Base-by-base conservation (phyloP, 768 basidiomycete species). In the Auricularia sp. region DNA sequence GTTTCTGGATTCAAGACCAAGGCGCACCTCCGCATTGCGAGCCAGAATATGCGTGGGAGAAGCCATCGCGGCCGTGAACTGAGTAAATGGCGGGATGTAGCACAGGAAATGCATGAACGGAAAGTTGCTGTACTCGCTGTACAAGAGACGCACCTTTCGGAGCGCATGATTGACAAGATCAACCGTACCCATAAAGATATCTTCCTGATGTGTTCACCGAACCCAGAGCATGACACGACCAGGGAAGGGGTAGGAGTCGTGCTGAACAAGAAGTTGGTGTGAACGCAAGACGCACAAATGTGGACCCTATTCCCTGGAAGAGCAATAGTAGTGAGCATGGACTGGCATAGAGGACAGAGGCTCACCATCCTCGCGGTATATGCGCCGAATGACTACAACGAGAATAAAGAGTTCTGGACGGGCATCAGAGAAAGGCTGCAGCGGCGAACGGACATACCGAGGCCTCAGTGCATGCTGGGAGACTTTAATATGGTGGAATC, bases 381-480 rank as follows among this genome's bases (percentile, higher is more conserved):
- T 21, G 53, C 53, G 6, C 53, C 53, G 7, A 54, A 16, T n/a
- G 23, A 54, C 23, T n/a, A 16, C 53, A 7, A 7, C 8, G 53
- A 54, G 7, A 54, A 54, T n/a, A 7, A n/a, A 7, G 53, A 16
- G 7, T 54, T 54, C 53, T 54, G 53, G 53, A 18, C 14, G 18
- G n/a, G 21, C 23, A 29, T 54, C 14, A 16, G 53, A 21, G 53
- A 54, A 7, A 29, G 7, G 18, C 53, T 54, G 10, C 6, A 18
- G 53, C 53, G 18, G 8, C 7, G 14, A n/a, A n/a, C 53, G 53
- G 18, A 54, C 53, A 18, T 61, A 0, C 66, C 61, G 0, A 44
- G 44, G 4, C 70, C 70, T 0, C 64, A 68, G 35, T 33, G 66
- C 1, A 23, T 72, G 2, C 61, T 65, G 0, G 70, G 67, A 0